Conservation (phyloP, 768 basidiomycete genomes). For the Russula earlei region DNA sequence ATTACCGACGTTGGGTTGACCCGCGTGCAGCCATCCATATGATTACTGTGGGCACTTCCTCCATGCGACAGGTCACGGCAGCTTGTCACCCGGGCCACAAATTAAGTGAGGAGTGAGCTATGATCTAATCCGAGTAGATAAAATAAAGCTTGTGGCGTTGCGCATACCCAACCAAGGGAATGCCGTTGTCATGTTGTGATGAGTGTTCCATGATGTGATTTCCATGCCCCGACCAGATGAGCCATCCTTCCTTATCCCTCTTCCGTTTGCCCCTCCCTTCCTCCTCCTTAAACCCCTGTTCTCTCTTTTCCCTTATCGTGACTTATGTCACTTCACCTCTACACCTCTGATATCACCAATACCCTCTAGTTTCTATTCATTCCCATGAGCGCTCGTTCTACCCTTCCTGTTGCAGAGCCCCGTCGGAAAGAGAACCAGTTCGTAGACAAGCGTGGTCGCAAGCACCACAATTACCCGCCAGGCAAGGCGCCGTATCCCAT, state of each 20-base stretch:
- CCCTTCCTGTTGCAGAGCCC: constrained; percentile 1
- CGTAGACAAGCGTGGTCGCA: constrained; percentile 47
- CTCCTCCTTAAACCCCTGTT: no score
- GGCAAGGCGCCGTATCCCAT: constrained; percentile 78
- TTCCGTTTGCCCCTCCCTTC: neutral
- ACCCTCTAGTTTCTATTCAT: neutral
- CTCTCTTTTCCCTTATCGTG: neutral
- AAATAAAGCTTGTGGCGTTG: neutral
- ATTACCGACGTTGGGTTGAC: no score
- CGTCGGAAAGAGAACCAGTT: constrained; percentile 47
- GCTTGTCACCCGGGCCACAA: no score
- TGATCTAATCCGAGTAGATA: neutral
- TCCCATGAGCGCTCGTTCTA: constrained; percentile 10
- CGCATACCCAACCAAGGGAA: neutral
- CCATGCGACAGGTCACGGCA: no score
- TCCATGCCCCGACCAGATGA: no score
- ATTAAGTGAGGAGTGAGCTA: neutral
- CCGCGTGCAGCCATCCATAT: no score
- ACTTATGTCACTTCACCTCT: constrained; percentile 6
- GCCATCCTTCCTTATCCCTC: no score
- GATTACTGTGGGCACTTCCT: no score
- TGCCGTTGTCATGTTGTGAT: neutral
- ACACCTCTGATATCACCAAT: neutral
- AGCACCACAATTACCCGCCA: constrained; percentile 56
- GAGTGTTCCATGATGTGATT: neutral